Base-by-base conservation (phyloP, 176 grass and related monocot genomes). In the Oryza coarctata region DNA sequence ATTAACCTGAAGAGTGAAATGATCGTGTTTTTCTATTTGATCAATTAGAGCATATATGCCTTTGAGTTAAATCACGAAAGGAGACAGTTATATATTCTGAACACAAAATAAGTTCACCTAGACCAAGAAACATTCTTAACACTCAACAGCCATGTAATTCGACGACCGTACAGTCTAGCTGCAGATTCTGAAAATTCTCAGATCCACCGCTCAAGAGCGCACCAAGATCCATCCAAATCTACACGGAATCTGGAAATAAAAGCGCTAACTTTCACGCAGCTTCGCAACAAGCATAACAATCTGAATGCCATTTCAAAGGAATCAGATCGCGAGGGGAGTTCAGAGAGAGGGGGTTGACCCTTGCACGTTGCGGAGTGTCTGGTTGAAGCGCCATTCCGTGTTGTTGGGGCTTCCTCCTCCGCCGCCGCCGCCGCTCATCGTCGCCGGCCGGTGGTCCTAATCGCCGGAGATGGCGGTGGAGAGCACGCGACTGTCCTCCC, bases 311-410 rank as follows among this genome's bases (percentile, higher is more conserved):
- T 38, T 35, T 44, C 36, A 74, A 23, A 73, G 3, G 15, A 41
- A 65, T 58, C 47, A 63, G 61, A 86, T 63, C 28, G 38, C 7
- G n/a, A 74, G 13, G 11, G 12, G 20, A 65, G 3, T 9, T 68
- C 31, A 3, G 38, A 79, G 27, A 29, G 32, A 78, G 18, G 55
- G 25, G 6, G 27, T 81, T 75, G 57, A 93, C 88, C 91, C 85
- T 83, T 90, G 91, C 38, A 93, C 87, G n/a, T 85, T 90, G 31
- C 73, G 70, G 28, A 90, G 87, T 8, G 85, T 93, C 71, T 93
- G 85, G 49, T 93, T 93, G 77, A 93, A 90, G n/a, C 85, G 71
- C 91, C 91, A 87, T 73, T 93, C 88, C 25, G 86, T 68, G 87
- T 88, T 93, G 13, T 90, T 93, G 1, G 87, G 73, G 36, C 77